phyloP scores from a whole-genome alignment of 2,329 filamentous ascomycete genomes.

The Tolypocladium pustulatum region DNA sequence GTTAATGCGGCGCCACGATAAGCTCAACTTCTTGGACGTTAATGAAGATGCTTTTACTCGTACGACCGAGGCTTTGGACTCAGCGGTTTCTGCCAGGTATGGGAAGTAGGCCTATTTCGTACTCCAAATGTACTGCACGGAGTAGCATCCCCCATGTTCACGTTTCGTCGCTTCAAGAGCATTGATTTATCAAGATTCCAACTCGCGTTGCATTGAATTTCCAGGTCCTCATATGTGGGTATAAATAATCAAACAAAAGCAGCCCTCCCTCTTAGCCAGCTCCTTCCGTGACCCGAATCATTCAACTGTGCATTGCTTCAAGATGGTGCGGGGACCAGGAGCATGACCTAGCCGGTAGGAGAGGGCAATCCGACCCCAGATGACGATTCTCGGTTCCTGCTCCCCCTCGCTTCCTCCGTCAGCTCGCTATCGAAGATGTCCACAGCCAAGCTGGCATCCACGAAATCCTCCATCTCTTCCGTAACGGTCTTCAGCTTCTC shows the following conservation, averaged over 20 bases:
- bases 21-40: too few species aligned
- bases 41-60: too few species aligned
- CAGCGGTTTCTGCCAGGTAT: too few species aligned
- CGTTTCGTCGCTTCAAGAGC: background rate
- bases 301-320: background rate
- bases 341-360: background rate
- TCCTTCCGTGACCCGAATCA: background rate
- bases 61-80: too few species aligned
- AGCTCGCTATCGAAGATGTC: conserved; percentile 58
- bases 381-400: conserved; percentile 11
- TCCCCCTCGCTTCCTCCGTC: conserved; percentile 38
- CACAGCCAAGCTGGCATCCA: conserved; percentile 77
- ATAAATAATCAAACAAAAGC: background rate
- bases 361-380: background rate
- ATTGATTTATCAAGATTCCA: background rate
- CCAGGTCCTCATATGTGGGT: background rate
- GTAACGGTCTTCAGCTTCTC: conserved; percentile 95
- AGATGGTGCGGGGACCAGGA: background rate
- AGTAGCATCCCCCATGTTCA: too few species aligned
- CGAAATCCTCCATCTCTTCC: conserved; percentile 92
- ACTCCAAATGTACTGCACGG: too few species aligned
- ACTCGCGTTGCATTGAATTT: background rate
- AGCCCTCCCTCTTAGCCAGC: background rate
- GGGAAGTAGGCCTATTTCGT: too few species aligned
- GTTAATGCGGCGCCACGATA: too few species aligned